These are phyloP conservation scores for Alternaria sp. DNA, from an alignment of 2,329 filamentous ascomycete species.

Conservation along the genomic window DNA sequence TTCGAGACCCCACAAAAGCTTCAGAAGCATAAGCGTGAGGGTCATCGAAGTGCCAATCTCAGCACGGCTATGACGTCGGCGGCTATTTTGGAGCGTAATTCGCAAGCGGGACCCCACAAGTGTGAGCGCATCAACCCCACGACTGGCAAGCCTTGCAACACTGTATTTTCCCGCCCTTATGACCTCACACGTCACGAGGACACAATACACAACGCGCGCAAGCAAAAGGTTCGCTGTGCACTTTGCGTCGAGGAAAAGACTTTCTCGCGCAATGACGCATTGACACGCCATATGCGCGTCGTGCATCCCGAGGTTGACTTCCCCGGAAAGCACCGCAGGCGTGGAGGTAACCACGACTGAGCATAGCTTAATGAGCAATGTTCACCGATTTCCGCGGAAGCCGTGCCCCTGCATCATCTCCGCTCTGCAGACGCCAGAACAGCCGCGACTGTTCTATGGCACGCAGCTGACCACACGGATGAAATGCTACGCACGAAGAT, in stretches of 20 bases:
- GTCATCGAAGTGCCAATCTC: slow-evolving; percentile 69
- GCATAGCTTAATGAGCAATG: slow-evolving; percentile 18
- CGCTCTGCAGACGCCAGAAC: slow-evolving; percentile 34
- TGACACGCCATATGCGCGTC: slow-evolving; percentile 93
- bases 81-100: slow-evolving; percentile 72
- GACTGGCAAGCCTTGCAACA: slow-evolving; percentile 93
- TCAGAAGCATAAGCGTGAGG: slow-evolving; percentile 95
- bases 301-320: slow-evolving; percentile 90
- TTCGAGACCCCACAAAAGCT: slow-evolving; percentile 88
- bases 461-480: slow-evolving; percentile 19
- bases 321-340: slow-evolving; percentile 69
- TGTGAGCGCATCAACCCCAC: slow-evolving; percentile 94
- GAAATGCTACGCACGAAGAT: slow-evolving; percentile 18
- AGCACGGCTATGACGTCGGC: slow-evolving; percentile 61
- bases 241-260: slow-evolving; percentile 96
- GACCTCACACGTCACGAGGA: slow-evolving; percentile 96
- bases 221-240: slow-evolving; percentile 93
- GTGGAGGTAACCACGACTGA: slow-evolving; percentile 52
- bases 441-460: slow-evolving; percentile 26
- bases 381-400: slow-evolving; percentile 26
- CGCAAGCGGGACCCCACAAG: slow-evolving; percentile 90
- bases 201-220: slow-evolving; percentile 93
- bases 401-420: slow-evolving; percentile 11
- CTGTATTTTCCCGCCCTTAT: slow-evolving; percentile 93
- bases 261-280: slow-evolving; percentile 92